These are phyloP conservation scores for Petunia axillaris DNA, from an alignment of 257 asterid species.

Conservation along the genomic window DNA sequence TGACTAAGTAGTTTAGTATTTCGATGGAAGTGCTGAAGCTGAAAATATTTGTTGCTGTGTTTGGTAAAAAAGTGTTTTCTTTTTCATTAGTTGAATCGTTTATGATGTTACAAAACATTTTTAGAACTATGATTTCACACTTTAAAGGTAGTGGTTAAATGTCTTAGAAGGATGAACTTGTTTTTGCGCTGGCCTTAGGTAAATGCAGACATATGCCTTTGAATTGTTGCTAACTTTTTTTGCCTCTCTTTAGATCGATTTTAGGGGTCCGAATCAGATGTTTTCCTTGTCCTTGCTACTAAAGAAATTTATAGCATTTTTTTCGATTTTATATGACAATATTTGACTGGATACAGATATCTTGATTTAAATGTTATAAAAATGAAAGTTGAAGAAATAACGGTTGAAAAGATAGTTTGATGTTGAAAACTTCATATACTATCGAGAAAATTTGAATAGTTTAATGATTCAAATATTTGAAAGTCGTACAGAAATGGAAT, in stretches of 20 bases:
- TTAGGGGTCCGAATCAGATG: background rate
- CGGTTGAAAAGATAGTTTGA: background rate
- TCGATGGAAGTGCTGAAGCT: too few relatives aligned
- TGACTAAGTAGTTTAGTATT: too few relatives aligned
- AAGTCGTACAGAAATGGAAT: background rate
- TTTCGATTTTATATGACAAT: background rate
- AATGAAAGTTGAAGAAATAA: background rate
- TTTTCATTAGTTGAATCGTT: background rate
- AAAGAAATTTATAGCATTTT: background rate
- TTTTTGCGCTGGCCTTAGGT: background rate
- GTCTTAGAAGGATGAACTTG: background rate
- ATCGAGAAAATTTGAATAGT: background rate
- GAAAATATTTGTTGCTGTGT: too few relatives aligned
- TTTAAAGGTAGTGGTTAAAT: conserved; percentile 10
- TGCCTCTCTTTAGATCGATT: background rate
- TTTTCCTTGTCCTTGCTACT: background rate
- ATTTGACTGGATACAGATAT: background rate
- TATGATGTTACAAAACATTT: background rate
- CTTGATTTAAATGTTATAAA: background rate
- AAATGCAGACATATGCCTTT: background rate
- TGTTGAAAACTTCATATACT: background rate
- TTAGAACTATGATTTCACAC: background rate
- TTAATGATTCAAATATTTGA: background rate
- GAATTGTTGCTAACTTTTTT: background rate
- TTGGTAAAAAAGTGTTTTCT: background rate